Evolutionary conservation across 192 early-diverging fungal genomes (phyloP), one percentile per base, ranked within the genome.

Genomic region (Podila clonocystis): DNA sequence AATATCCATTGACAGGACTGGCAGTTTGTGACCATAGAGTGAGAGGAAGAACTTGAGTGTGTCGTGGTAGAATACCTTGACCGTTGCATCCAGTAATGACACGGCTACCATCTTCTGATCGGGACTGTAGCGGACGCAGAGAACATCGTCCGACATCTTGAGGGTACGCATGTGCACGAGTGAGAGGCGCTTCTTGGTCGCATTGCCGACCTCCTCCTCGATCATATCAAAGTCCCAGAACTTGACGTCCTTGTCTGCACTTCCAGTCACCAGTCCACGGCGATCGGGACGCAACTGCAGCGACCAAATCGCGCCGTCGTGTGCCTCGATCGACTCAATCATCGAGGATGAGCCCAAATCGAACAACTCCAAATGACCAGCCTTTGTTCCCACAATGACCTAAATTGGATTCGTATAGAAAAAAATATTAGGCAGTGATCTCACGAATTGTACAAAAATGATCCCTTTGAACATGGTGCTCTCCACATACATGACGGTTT

Each of bases 1-100:
- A 68, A 99, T 99, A 82, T 99, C 98, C 94, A 99, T 95, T n/a
- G 93, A 93, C 45, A 97, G 86, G n/a, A 98, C 97, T 7, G 98
- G 98, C 29, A 99, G 90, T 80, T 96, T 96, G 84, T 99, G 98
- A 11, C 98, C 98, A 82, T 99, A 99, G 17, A 99, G 86, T 8
- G 97, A 98, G 66, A 99, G 85, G 83, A 94, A 96, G 85, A 98
- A 98, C 80, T 98, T 99, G 71, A 99, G 93, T 22, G 97, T 93
- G 72, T 99, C 98, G 36, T 91, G 91, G 70, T 97, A 97, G 73
- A 99, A 97, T 70, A 98, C 93, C 74, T 99, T 99, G 82, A 99
- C 95, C 17, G 98, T 99, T 22, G 91, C 87, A 75, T 99, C 98
- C 69, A 99, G 84, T 50, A 98, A 88, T 30, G 97, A 89, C 15